Evolutionary conservation across 164 flowering plant genomes (phyloP).

Genomic region (Tetracentron sinense): DNA sequence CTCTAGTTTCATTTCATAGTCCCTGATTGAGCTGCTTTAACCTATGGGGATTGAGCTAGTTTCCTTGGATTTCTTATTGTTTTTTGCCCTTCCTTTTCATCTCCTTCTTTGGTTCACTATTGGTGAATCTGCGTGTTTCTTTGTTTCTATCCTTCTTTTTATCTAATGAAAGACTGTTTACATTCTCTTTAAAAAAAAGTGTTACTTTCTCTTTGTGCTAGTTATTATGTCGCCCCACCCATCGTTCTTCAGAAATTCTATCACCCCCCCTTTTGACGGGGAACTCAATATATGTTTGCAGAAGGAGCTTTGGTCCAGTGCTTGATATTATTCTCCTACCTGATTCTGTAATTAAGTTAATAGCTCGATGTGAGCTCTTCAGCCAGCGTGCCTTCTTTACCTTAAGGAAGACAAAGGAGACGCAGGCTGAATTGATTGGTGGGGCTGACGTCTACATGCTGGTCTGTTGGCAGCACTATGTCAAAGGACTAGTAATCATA

Average conservation of each 20-base stretch:
- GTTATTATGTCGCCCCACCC: too few species aligned
- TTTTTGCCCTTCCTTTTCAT: too few species aligned
- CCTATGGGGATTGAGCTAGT: not conserved
- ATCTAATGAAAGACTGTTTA: too few species aligned
- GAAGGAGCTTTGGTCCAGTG: slow-evolving; percentile 87
- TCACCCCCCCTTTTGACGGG: not conserved
- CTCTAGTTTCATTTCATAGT: too few species aligned
- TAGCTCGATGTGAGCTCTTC: slow-evolving; percentile 86
- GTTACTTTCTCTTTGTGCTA: too few species aligned
- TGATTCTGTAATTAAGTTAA: slow-evolving; percentile 78
- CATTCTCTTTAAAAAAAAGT: too few species aligned
- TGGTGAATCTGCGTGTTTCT: too few species aligned
- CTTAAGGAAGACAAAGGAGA: slow-evolving; percentile 67
- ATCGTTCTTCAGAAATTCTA: not conserved
- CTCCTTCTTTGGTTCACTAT: too few species aligned
- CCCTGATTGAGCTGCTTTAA: not conserved
- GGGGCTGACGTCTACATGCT: slow-evolving; percentile 95
- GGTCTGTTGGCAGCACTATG: slow-evolving; percentile 86
- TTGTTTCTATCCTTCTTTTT: too few species aligned
- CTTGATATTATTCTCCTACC: slow-evolving; percentile 88
- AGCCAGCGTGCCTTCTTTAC: slow-evolving; percentile 82
- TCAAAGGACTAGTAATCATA: slow-evolving; percentile 50
- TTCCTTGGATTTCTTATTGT: not conserved
- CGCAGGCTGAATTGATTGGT: slow-evolving; percentile 67
- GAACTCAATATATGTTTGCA: slow-evolving; percentile 31